phyloP scores from a whole-genome alignment of 2,329 filamentous ascomycete genomes.

The Pestalotiopsis fici region DNA sequence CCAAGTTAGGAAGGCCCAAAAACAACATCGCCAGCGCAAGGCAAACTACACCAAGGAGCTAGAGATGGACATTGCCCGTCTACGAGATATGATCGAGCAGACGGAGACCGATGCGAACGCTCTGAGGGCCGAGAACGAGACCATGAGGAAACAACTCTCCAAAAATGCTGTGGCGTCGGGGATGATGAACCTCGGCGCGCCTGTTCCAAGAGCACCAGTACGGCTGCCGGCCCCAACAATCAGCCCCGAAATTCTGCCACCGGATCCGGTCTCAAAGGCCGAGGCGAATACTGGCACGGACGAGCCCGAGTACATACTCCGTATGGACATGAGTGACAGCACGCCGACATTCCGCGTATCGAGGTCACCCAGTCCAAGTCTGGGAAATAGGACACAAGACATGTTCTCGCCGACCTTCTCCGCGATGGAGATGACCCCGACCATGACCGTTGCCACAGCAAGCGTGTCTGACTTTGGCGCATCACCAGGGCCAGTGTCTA shows the following conservation, averaged over 20 bases:
- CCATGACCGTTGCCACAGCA: not conserved
- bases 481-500: slow-evolving; percentile 26
- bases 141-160: slow-evolving; percentile 37
- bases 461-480: not conserved
- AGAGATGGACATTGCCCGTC: slow-evolving; percentile 49
- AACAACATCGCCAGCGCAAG: slow-evolving; percentile 57
- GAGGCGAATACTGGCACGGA: not conserved
- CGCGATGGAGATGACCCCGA: not conserved
- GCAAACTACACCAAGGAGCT: slow-evolving; percentile 56
- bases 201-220: not conserved
- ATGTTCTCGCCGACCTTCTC: not conserved
- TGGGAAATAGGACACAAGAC: not conserved
- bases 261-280: not conserved
- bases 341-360: slow-evolving; percentile 45
- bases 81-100: slow-evolving; percentile 47
- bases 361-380: slow-evolving; percentile 15
- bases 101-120: slow-evolving; percentile 38
- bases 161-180: slow-evolving; percentile 19
- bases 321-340: slow-evolving; percentile 40
- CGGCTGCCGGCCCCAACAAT: not conserved
- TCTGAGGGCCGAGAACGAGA: slow-evolving; percentile 44
- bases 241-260: not conserved
- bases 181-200: not conserved
- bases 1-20: slow-evolving; percentile 55
- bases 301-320: slow-evolving; percentile 25